Evolutionary conservation across 352 stramenopile species (phyloP).

Genomic region (Phytophthora nicotianae): DNA sequence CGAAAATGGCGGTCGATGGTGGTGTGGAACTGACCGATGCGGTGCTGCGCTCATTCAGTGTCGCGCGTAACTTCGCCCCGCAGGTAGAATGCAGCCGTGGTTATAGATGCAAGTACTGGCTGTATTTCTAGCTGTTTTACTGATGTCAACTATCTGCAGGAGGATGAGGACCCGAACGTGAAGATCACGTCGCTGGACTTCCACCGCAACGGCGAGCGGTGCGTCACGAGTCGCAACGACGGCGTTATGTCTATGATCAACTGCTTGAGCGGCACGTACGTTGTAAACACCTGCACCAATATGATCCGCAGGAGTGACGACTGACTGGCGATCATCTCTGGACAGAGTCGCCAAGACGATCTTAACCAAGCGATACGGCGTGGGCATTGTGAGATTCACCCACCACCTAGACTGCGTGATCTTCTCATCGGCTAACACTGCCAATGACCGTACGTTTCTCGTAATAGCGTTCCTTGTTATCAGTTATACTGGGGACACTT

Average conservation of each 20-base stretch:
- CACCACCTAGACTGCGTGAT: conserved; percentile 88
- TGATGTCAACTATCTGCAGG: conserved; percentile 23
- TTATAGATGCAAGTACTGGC: not conserved
- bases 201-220: conserved; percentile 79
- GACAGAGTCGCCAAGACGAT: conserved; percentile 84
- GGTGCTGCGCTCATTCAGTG: conserved; percentile 68
- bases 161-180: conserved; percentile 71
- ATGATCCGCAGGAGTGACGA: not conserved
- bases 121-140: not conserved
- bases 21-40: conserved; percentile 57
- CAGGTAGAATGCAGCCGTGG: conserved; percentile 37
- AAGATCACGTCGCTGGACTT: conserved; percentile 74
- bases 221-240: conserved; percentile 77
- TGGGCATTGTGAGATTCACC: conserved; percentile 79
- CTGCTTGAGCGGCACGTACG: conserved; percentile 71
- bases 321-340: no score
- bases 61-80: conserved; percentile 65
- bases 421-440: conserved; percentile 78
- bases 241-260: conserved; percentile 84
- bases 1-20: not conserved
- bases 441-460: conserved; percentile 64
- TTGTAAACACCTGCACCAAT: not conserved
- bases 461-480: not conserved
- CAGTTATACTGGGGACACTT: not conserved
- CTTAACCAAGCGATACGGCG: conserved; percentile 83